These are phyloP conservation scores for Jaapia argillacea DNA, from an alignment of 768 basidiomycete species.

Conservation along the genomic window DNA sequence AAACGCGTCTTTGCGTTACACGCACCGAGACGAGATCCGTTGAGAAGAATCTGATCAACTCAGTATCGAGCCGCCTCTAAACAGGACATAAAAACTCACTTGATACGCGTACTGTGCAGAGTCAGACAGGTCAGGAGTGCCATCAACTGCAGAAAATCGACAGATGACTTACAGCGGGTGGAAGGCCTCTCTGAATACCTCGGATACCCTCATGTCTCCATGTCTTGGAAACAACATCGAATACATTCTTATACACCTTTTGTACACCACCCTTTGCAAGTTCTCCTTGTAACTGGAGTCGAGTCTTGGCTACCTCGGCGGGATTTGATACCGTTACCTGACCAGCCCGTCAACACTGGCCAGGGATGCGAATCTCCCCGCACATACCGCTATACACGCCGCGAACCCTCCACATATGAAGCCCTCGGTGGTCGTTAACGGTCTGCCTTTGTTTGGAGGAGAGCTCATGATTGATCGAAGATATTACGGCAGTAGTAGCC, in stretches of 20 bases:
- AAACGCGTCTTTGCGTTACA: constrained; percentile 3
- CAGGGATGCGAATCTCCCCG: constrained; percentile 2
- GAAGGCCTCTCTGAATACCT: constrained; percentile 88
- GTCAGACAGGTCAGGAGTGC: constrained; percentile 1
- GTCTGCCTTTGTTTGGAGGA: constrained; percentile 5
- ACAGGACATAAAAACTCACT: constrained; percentile 48
- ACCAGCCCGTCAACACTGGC: constrained; percentile 7
- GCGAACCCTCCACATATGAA: constrained; percentile 89
- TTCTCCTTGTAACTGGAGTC: constrained; percentile 93
- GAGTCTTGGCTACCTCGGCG: constrained; percentile 86
- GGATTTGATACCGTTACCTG: constrained; percentile 78
- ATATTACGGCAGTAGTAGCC: too few species aligned
- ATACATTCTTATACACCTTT: constrained; percentile 83
- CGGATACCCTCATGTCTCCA: constrained; percentile 83
- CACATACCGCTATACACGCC: constrained; percentile 78
- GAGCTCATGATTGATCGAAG: too few species aligned
- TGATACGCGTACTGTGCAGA: constrained; percentile 76
- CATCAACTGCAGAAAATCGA: too few species aligned
- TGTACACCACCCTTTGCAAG: constrained; percentile 60
- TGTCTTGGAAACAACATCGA: constrained; percentile 83
- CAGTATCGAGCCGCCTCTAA: too few species aligned
- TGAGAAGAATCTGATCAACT: constrained; percentile 65
- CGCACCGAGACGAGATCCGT: constrained; percentile 81
- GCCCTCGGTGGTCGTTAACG: constrained; percentile 63
- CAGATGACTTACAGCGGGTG: constrained; percentile 60